These are phyloP conservation scores for Ogataea philodendri DNA, from an alignment of 805 yeast species.

Conservation along the genomic window DNA sequence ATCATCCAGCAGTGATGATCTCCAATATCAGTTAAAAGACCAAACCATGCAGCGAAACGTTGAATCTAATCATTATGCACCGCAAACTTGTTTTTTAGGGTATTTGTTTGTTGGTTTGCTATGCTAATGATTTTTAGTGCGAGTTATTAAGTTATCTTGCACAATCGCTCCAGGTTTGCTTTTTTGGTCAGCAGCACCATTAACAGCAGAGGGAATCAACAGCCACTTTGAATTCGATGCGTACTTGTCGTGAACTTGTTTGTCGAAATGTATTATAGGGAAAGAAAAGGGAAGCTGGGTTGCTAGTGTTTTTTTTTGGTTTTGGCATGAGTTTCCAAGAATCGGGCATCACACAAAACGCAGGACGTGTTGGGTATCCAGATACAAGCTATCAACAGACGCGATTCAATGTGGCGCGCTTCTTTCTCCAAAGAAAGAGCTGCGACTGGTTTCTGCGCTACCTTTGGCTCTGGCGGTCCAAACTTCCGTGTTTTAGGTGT, in stretches of 20 bases:
- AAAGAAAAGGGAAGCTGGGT: conserved; percentile 8
- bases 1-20: conserved; percentile 41
- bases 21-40: conserved; percentile 15
- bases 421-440: conserved; percentile 11
- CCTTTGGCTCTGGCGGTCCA: too few relatives aligned
- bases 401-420: conserved; percentile 34
- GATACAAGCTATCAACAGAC: too few relatives aligned
- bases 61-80: not conserved
- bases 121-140: conserved; percentile 1
- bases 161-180: conserved; percentile 5
- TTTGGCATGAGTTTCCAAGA: too few relatives aligned
- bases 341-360: too few relatives aligned
- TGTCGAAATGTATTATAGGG: conserved; percentile 6
- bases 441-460: conserved; percentile 31
- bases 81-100: conserved; percentile 20
- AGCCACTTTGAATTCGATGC: conserved; percentile 35
- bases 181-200: conserved; percentile 41
- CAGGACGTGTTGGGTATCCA: too few relatives aligned
- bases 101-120: conserved; percentile 21
- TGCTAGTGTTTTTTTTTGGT: conserved; percentile 2
- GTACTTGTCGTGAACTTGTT: conserved; percentile 20
- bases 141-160: conserved; percentile 8
- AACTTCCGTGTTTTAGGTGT: not conserved
- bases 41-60: conserved; percentile 2
- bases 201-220: conserved; percentile 30